Percentiles rank a stretch among this genome's conserved stretches.
phyloP scores from a whole-genome alignment of 192 early-diverging fungal species.

The Haplosporangium gracile region DNA sequence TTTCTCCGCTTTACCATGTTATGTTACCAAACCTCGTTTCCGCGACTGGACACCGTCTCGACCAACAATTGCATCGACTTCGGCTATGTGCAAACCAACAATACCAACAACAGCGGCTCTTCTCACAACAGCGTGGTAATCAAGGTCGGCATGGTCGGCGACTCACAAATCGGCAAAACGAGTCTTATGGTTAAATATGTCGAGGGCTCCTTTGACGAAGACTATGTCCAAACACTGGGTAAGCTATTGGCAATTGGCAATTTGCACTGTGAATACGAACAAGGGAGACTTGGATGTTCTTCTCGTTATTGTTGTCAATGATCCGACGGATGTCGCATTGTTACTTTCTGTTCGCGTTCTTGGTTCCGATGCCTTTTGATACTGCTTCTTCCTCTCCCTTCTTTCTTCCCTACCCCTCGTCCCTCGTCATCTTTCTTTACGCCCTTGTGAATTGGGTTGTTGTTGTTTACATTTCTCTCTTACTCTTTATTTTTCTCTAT shows the following conservation, averaged over 20 bases:
- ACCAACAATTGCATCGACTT: not conserved
- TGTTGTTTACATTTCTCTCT: not conserved
- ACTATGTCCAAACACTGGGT: slow-evolving; percentile 96
- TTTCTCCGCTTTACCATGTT: not conserved
- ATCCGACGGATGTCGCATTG: not conserved
- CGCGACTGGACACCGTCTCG: not conserved
- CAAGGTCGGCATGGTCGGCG: slow-evolving; percentile 97
- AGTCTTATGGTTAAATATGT: slow-evolving; percentile 98
- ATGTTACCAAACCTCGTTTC: not conserved
- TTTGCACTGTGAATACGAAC: not conserved
- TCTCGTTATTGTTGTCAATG: not conserved
- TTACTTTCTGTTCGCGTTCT: not conserved
- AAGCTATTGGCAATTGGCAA: slow-evolving; percentile 9
- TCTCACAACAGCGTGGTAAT: slow-evolving; percentile 78
- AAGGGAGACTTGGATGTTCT: no score
- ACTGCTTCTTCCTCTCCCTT: not conserved
- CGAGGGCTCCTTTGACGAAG: slow-evolving; percentile 94
- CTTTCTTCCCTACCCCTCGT: not conserved
- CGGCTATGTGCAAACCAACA: not conserved
- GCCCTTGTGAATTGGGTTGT: no score
- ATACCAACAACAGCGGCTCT: slow-evolving; percentile 20
- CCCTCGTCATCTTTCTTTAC: not conserved
- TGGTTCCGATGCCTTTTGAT: not conserved
- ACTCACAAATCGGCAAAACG: slow-evolving; percentile 97
- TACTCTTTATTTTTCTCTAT: not conserved